phyloP scores from a whole-genome alignment of 495 filamentous ascomycete genomes.

The Melanomma pulvis-pyrius region DNA sequence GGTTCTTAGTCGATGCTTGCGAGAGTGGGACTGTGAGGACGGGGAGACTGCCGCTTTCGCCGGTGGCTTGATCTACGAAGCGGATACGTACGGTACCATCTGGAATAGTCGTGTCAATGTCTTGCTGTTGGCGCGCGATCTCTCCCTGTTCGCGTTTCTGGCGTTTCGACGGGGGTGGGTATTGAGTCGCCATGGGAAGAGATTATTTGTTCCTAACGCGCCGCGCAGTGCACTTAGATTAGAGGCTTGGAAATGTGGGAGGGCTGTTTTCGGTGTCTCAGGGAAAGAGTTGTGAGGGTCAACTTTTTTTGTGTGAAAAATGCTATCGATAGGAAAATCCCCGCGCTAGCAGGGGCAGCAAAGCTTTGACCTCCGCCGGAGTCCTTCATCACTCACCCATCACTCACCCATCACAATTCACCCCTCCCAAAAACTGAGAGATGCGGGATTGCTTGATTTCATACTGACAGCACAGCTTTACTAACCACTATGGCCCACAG shows the following conservation, averaged over 20 bases:
- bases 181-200: conserved; percentile 77
- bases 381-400: not conserved
- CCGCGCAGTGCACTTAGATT: not conserved
- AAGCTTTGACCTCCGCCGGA: not conserved
- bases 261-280: not conserved
- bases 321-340: conserved; percentile 28
- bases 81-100: conserved; percentile 79
- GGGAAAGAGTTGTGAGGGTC: not conserved
- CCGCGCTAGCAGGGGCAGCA: conserved; percentile 5
- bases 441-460: not conserved
- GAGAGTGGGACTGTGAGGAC: conserved; percentile 76
- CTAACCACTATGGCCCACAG: conserved; percentile 35
- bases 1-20: conserved; percentile 85
- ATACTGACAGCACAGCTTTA: conserved; percentile 12
- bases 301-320: not conserved
- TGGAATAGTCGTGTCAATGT: conserved; percentile 65
- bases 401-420: conserved; percentile 6
- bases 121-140: conserved; percentile 72
- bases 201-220: too few species aligned
- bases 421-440: not conserved
- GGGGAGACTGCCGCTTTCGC: conserved; percentile 64
- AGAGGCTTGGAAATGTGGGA: not conserved
- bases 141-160: conserved; percentile 77
- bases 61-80: conserved; percentile 83
- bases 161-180: conserved; percentile 89